Conservation (phyloP, 2,329 filamentous ascomycete species). For the Kalmusia sp. region DNA sequence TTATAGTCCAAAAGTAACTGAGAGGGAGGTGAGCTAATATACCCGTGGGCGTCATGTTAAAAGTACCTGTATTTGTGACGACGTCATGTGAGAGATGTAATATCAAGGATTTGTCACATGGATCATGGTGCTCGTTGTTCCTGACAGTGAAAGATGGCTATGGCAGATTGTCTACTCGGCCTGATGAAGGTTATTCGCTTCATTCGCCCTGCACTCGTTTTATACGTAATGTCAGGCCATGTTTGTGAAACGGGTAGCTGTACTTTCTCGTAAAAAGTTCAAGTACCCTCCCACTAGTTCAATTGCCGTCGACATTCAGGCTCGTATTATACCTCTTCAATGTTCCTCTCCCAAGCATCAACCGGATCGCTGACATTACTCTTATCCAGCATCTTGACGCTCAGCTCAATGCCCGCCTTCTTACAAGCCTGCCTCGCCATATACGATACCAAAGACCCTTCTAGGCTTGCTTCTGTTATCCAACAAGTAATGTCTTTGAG, state of each 20-base stretch:
- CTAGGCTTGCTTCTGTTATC: neutral
- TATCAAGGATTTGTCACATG: neutral
- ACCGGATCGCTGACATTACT: neutral
- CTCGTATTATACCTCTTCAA: no score
- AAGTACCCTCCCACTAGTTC: no score
- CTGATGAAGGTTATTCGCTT: no score
- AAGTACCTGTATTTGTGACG: neutral
- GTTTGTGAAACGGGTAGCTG: no score
- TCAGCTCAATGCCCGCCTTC: neutral
- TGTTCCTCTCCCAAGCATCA: neutral
- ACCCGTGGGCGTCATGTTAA: neutral
- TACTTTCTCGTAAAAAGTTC: no score
- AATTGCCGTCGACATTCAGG: no score
- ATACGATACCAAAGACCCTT: neutral
- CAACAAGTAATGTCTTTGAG: neutral
- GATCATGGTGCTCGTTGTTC: neutral
- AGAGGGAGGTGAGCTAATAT: conserved; percentile 1
- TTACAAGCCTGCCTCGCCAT: neutral
- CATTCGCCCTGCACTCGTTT: no score
- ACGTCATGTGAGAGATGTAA: neutral
- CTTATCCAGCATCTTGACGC: neutral
- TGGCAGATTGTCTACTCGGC: no score
- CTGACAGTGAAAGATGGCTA: no score
- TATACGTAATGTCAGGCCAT: no score
- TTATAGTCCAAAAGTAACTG: neutral